A percentile compares a stretch with the other conserved stretches of the same genome.
These are phyloP conservation scores for Elsinoe australis DNA, from an alignment of 2,329 filamentous ascomycete species.

Conservation along the genomic window DNA sequence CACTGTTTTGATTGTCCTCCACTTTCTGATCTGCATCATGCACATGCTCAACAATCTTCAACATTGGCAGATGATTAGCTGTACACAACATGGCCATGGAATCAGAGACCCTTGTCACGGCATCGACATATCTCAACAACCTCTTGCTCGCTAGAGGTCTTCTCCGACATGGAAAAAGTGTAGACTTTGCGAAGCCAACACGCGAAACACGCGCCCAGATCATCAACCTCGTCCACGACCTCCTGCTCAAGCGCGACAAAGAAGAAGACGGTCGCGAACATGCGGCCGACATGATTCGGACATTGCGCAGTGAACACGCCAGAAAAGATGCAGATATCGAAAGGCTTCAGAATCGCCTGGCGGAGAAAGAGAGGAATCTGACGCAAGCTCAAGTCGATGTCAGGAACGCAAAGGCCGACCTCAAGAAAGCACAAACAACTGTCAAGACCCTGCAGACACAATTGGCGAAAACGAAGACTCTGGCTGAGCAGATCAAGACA, in stretches of 20 bases:
- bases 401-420: conserved; percentile 71
- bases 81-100: conserved; percentile 30
- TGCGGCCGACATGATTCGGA: conserved; percentile 68
- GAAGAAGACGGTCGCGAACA: conserved; percentile 84
- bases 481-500: conserved; percentile 73
- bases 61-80: no score
- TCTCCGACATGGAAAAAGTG: conserved; percentile 56
- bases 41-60: no score
- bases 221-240: conserved; percentile 88
- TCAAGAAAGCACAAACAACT: conserved; percentile 67
- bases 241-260: conserved; percentile 85
- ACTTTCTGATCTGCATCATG: no score
- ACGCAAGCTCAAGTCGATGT: conserved; percentile 66
- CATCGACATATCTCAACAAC: conserved; percentile 59
- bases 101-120: conserved; percentile 50
- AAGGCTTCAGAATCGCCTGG: conserved; percentile 34
- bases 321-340: conserved; percentile 60
- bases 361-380: conserved; percentile 59
- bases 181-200: conserved; percentile 69
- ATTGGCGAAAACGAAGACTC: conserved; percentile 65
- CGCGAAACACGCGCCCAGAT: conserved; percentile 72
- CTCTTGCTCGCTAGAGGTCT: conserved; percentile 56
- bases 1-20: conserved; percentile 14
- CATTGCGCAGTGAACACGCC: conserved; percentile 64
- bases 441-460: conserved; percentile 75